Evolutionary conservation across 1,284 basidiomycete species (phyloP), one percentile per base, ranked within the genome.

Genomic region (Austroboletus rostrupii): DNA sequence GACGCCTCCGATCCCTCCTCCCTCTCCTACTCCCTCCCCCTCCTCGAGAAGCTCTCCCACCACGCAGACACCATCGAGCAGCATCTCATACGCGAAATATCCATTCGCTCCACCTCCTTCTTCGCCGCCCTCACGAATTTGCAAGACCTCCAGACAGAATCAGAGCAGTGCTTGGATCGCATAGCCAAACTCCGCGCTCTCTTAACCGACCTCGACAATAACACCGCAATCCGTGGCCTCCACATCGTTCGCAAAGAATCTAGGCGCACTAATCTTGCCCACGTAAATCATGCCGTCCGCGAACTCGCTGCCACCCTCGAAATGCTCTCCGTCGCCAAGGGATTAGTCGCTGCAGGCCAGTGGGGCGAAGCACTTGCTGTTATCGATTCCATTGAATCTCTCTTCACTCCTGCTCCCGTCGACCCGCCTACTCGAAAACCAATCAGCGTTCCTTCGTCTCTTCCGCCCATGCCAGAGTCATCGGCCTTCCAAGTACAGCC

Each of bases 51-150:
- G 62, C 81, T 98, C 49, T 94, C 92, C 13, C 87, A 93, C 54
- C 90, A 97, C 62, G 87, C 95, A 8, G 97, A 98, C 66, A 90
- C 90, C 2, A 83, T 99, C 54, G 96, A 99, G 64, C 86, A 94
- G 56, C 95, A 99, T 65, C 87, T 99, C 48, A 83, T 97, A 14
- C 85, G 86, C 58, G 96, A 98, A 70, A 97, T 99, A 49, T 89
- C 90, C 8, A 73, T 88, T 11, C 87, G 95, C 5, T 92, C 92
- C 0, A 83, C 90, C 0, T 93, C 92, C 3, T 99, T 99, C 79
- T 99, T 99, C 64, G 90, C 94, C 1, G 97, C 96, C 1, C 80
- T 99, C 20, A 84, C 92, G 10, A 98, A 98, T 66, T 76, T 99
- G 12, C 91, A 97, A 62, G 88, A 93, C 56, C 80, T 99, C 6